Base-by-base conservation (phyloP, 192 early-diverging fungal species). In the Umbelopsis vinacea region DNA sequence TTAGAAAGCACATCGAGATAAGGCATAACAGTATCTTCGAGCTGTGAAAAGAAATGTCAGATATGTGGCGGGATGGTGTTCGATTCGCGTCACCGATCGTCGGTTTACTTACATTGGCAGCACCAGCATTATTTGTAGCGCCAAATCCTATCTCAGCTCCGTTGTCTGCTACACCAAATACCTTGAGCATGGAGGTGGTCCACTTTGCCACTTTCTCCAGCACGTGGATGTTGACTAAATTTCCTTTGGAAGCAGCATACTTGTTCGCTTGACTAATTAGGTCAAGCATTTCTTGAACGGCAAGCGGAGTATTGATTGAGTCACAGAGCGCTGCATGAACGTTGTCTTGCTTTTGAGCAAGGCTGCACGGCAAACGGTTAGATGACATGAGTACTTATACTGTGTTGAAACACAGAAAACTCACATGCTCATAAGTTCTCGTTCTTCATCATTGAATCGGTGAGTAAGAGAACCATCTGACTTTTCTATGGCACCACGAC, bases 271-370 rank as follows among this genome's bases (percentile, higher is more conserved):
- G 80, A 19, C 87, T 81, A 48, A 99, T 87, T 19, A 97, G 81
- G 9, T 91, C 89, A 71, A 92, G 88, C 46, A 99, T 80, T 68
- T 92, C 92, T 24, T 82, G 75, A 85, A 99, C 91, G 7, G 92
- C 96, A 6, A 73, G 67, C 1, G 94, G 90, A 19, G 96, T 98
- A 76, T 99, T 91, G 78, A 99, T 94, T 19, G 92, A 94, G 79
- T 99, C 96, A 78, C 91, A 90, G 67, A 99, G 88, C 29, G 96
- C 94, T 3, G 76, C 84, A 70, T 97, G 95, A n/a, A 97, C 89
- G 38, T 81, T 79, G 17, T 63, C 74, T 78, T 97, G 92, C 47
- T 90, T 90, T 52, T 85, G 78, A 7, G 79, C 79, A 45, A 98
- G 82, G 6, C 84, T 85, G 46, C 26, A 9, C n/a, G 26, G 29